Evolutionary conservation across 2,329 filamentous ascomycete species (phyloP).

Genomic region (Didymella keratinophila): DNA sequence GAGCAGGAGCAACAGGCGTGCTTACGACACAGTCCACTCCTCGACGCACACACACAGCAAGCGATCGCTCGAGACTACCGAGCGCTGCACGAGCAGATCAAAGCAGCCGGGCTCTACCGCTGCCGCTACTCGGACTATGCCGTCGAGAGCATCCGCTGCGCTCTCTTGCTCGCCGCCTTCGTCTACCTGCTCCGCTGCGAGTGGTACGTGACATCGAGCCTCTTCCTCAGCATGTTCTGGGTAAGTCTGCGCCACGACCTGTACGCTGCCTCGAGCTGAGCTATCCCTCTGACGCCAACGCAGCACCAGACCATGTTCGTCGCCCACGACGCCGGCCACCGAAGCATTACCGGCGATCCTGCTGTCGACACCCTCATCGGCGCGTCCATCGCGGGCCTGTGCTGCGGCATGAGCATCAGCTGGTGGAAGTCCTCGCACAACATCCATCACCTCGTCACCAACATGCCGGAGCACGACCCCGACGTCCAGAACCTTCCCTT

Average conservation of each 20-base stretch:
- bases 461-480: conserved; percentile 61
- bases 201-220: conserved; percentile 66
- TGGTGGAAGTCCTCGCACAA: conserved; percentile 77
- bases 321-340: conserved; percentile 71
- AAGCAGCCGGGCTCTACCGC: conserved; percentile 64
- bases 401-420: conserved; percentile 70
- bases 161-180: conserved; percentile 60
- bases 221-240: conserved; percentile 70
- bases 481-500: conserved; percentile 74
- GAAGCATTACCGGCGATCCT: conserved; percentile 68
- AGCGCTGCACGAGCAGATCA: conserved; percentile 62
- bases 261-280: too few species aligned
- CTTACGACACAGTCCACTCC: too few species aligned
- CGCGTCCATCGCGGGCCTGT: conserved; percentile 70
- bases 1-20: conserved; percentile 47
- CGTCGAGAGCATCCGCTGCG: conserved; percentile 66
- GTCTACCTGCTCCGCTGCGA: conserved; percentile 55
- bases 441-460: conserved; percentile 72
- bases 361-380: conserved; percentile 66
- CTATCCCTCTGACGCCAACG: not conserved
- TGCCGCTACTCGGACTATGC: conserved; percentile 67
- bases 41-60: conserved; percentile 63
- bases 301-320: conserved; percentile 74
- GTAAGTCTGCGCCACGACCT: too few species aligned
- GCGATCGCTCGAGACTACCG: conserved; percentile 66